These are phyloP conservation scores for Noccaea caerulescens DNA, from an alignment of 345 rosid species.

Conservation along the genomic window DNA sequence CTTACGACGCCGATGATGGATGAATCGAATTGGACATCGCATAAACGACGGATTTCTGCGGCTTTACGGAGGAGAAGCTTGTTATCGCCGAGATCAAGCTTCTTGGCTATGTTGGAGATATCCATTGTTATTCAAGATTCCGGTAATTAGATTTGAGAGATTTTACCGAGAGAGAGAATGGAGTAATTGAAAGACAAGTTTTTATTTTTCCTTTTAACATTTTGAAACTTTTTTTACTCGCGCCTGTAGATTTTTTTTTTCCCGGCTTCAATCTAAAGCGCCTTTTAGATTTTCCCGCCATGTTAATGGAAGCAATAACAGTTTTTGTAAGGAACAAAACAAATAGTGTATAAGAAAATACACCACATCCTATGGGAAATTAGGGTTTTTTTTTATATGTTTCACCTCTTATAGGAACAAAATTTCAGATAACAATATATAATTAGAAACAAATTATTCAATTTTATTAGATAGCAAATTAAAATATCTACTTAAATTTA, in stretches of 20 bases:
- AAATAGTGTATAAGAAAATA: too few species aligned
- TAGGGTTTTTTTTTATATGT: too few species aligned
- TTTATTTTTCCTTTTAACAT: background rate
- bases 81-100: constrained; percentile 61
- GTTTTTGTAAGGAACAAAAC: too few species aligned
- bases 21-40: constrained; percentile 80
- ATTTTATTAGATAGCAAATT: too few species aligned
- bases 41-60: constrained; percentile 83
- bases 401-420: too few species aligned
- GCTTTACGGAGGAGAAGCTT: constrained; percentile 71
- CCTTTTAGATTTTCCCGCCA: constrained; percentile 17
- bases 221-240: background rate
- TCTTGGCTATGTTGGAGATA: constrained; percentile 63
- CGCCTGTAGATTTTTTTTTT: background rate
- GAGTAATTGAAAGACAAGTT: background rate
- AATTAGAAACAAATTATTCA: too few species aligned
- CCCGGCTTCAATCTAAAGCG: background rate
- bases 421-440: too few species aligned
- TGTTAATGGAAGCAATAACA: too few species aligned
- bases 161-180: background rate
- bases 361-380: too few species aligned
- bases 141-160: background rate
- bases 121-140: constrained; percentile 52
- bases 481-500: too few species aligned
- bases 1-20: constrained; percentile 84